Base-by-base conservation (phyloP, 2,329 filamentous ascomycete species). In the Aspergillus ustus region DNA sequence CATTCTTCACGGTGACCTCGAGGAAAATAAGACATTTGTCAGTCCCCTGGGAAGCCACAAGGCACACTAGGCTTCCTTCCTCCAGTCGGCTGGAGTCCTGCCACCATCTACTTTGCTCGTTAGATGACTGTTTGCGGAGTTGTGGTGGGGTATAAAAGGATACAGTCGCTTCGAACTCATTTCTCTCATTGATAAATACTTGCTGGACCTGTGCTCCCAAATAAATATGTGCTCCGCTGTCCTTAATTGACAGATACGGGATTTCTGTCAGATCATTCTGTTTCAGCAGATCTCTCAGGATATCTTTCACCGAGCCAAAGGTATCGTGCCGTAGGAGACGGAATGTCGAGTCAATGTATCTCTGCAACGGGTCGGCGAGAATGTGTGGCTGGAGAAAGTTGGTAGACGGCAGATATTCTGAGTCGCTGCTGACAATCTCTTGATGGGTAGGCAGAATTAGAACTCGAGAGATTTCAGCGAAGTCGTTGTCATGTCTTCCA, bases 151-250 rank as follows among this genome's bases (percentile, higher is more conserved):
- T 34, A 52, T 7, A 52, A 52, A 52, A 52, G 49, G 49, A 52
- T 52, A 52, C 28, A 52, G 49, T 52, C 28, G 49, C 49, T 52
- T 52, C 49, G 49, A 52, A 20, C 49, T 52, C 49, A 37, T 52
- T 52, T 52, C 49, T 52, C 28, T 52, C 49, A 52, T 52, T 52
- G 49, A 52, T 52, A 37, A 52, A 52, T 52, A 52, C 15, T 37
- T 52, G 49, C 49, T 37, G 49, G 28, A 52, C 49, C 49, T 52
- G 49, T 52, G 49, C 49, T 20, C 49, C 49, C 5, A 34, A 19
- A 15, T 52, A 52, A 20, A 52, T 3, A 52, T 52, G 49, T 37
- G 49, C 49, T 37, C 49, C 49, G 29, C 49, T 37, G 15, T 52
- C 49, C 49, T 52, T 52, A 3, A 52, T 20, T 52, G 49, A 52